Percentiles rank a stretch among this genome's conserved stretches.
These are phyloP conservation scores for Silene latifolia DNA, from an alignment of 148 eudicot genomes.

Conservation along the genomic window DNA sequence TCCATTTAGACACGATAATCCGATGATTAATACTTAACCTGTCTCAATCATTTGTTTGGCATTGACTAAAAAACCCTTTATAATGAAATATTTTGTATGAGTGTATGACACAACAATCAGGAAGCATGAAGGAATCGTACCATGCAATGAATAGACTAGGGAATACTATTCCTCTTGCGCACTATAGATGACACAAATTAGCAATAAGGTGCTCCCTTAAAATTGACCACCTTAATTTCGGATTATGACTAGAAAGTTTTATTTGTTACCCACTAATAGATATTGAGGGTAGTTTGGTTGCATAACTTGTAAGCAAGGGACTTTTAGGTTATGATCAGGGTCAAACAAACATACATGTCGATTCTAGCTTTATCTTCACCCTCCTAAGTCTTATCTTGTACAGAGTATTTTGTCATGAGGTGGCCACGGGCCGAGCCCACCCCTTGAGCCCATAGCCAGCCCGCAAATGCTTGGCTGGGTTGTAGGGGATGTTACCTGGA, in stretches of 20 bases:
- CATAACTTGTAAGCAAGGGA: conserved; percentile 36
- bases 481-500: too few species aligned
- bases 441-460: too few species aligned
- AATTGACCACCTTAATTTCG: conserved; percentile 27
- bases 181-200: neutral
- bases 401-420: too few species aligned
- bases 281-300: conserved; percentile 32
- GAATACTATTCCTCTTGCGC: neutral
- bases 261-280: conserved; percentile 22
- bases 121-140: neutral
- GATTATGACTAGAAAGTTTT: conserved; percentile 9
- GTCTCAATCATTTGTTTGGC: too few species aligned
- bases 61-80: too few species aligned
- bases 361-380: too few species aligned
- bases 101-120: neutral
- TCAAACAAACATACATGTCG: neutral
- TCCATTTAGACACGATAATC: too few species aligned
- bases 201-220: conserved; percentile 3
- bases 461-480: too few species aligned
- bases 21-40: too few species aligned
- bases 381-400: too few species aligned
- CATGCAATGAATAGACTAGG: neutral
- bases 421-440: too few species aligned
- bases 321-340: conserved; percentile 4
- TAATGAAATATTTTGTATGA: neutral